Percentiles rank a stretch among this genome's conserved stretches.
Conservation (phyloP, 495 filamentous ascomycete genomes). For the Parathielavia hyrcaniae region DNA sequence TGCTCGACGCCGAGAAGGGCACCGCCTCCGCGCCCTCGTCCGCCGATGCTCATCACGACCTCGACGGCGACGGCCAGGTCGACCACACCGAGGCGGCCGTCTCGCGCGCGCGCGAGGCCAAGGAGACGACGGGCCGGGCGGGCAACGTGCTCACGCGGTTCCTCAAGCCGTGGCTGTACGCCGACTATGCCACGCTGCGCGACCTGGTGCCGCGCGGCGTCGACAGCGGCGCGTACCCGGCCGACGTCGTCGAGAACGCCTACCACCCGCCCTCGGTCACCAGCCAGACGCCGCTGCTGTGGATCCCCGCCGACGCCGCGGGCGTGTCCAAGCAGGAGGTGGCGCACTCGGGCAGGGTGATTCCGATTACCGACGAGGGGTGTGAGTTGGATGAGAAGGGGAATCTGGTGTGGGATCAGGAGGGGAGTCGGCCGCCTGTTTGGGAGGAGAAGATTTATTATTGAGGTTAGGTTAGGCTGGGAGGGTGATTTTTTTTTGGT, state of each 20-base stretch:
- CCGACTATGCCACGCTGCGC: conserved; percentile 65
- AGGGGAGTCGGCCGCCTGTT: conserved; percentile 67
- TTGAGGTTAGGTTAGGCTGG: conserved; percentile 22
- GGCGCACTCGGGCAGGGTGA: conserved; percentile 59
- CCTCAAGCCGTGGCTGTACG: conserved; percentile 70
- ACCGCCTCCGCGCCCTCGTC: conserved; percentile 18
- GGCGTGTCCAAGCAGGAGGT: conserved; percentile 77
- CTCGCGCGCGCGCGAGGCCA: conserved; percentile 21
- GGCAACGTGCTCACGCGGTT: conserved; percentile 57
- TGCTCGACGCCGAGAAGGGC: conserved; percentile 31
- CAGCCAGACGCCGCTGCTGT: conserved; percentile 61
- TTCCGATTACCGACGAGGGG: conserved; percentile 78
- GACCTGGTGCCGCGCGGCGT: conserved; percentile 58
- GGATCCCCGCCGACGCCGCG: conserved; percentile 72
- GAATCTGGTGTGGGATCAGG: conserved; percentile 67
- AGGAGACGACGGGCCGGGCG: conserved; percentile 28
- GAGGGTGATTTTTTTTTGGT: not conserved
- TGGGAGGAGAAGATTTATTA: conserved; percentile 65
- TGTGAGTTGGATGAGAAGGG: conserved; percentile 75
- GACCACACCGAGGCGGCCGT: conserved; percentile 24
- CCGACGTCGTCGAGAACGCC: conserved; percentile 58
- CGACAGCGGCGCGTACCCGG: conserved; percentile 48
- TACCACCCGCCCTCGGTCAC: conserved; percentile 72
- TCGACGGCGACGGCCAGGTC: conserved; percentile 28
- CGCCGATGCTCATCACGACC: conserved; percentile 25